Percentiles rank a stretch among this genome's conserved stretches.
These are phyloP conservation scores for Pyricularia grisea DNA, from an alignment of 2,329 filamentous ascomycete species.

Conservation along the genomic window DNA sequence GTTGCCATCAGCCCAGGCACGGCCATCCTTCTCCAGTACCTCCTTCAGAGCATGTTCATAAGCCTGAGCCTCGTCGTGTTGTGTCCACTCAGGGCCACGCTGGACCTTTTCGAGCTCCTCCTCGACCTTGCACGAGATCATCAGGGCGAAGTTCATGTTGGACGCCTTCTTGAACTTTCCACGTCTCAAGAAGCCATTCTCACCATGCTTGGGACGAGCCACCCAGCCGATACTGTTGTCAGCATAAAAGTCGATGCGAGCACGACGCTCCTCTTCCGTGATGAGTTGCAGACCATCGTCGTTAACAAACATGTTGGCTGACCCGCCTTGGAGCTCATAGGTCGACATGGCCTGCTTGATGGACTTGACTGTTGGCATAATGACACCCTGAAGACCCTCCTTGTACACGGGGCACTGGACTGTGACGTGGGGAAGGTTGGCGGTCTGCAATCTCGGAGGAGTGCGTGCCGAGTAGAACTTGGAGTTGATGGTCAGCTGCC, in stretches of 20 bases:
- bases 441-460: slow-evolving; percentile 48
- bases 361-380: slow-evolving; percentile 66
- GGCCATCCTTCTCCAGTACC: slow-evolving; percentile 56
- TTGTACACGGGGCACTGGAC: slow-evolving; percentile 88
- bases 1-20: slow-evolving; percentile 76
- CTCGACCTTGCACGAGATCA: slow-evolving; percentile 61
- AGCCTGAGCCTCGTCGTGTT: slow-evolving; percentile 56
- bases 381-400: slow-evolving; percentile 67
- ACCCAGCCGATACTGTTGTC: slow-evolving; percentile 64
- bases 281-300: slow-evolving; percentile 66
- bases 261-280: slow-evolving; percentile 48
- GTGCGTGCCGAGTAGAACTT: slow-evolving; percentile 73
- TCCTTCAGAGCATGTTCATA: slow-evolving; percentile 58
- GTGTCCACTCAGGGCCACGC: slow-evolving; percentile 54
- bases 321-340: slow-evolving; percentile 70
- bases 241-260: slow-evolving; percentile 58
- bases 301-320: slow-evolving; percentile 68
- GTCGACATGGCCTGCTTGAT: slow-evolving; percentile 70
- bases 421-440: slow-evolving; percentile 60
- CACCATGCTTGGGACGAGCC: slow-evolving; percentile 53
- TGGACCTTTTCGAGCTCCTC: slow-evolving; percentile 52
- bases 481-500: slow-evolving; percentile 65
- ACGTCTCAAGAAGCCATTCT: slow-evolving; percentile 51
- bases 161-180: slow-evolving; percentile 65
- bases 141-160: slow-evolving; percentile 64